phyloP scores from a whole-genome alignment of 2,329 filamentous ascomycete genomes.

The Elsinoe batatas region DNA sequence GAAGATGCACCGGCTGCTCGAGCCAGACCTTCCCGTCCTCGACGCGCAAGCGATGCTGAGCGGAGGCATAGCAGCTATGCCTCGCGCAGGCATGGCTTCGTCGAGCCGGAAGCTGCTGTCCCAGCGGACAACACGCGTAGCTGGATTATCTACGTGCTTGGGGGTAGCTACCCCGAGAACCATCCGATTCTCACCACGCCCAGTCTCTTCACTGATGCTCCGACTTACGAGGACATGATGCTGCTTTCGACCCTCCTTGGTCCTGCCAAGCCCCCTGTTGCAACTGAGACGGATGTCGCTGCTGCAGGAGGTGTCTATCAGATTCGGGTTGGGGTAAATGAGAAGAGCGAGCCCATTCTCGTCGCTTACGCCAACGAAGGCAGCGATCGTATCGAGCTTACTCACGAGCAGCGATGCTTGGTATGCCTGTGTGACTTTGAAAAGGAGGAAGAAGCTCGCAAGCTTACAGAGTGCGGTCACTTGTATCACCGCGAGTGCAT shows the following conservation, averaged over 20 bases:
- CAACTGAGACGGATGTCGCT: constrained; percentile 53
- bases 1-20: constrained; percentile 24
- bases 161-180: constrained; percentile 59
- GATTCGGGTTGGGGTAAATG: constrained; percentile 29
- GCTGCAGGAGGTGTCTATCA: constrained; percentile 52
- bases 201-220: constrained; percentile 60
- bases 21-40: constrained; percentile 39
- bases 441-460: constrained; percentile 49
- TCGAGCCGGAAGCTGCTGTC: constrained; percentile 43
- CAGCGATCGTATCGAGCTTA: constrained; percentile 24
- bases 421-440: constrained; percentile 60
- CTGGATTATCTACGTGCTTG: constrained; percentile 64
- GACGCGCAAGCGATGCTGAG: constrained; percentile 50
- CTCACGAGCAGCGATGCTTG: constrained; percentile 46
- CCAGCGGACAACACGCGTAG: constrained; percentile 51
- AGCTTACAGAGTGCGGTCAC: constrained; percentile 54
- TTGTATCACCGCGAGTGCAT: constrained; percentile 61
- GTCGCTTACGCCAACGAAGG: constrained; percentile 25
- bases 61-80: constrained; percentile 30
- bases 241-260: constrained; percentile 56
- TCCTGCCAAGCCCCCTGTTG: constrained; percentile 59
- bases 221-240: constrained; percentile 65
- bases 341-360: constrained; percentile 16
- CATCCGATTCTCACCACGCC: constrained; percentile 61
- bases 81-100: constrained; percentile 53